Conservation (phyloP, 768 basidiomycete genomes). For the Termitomyces sp. region DNA sequence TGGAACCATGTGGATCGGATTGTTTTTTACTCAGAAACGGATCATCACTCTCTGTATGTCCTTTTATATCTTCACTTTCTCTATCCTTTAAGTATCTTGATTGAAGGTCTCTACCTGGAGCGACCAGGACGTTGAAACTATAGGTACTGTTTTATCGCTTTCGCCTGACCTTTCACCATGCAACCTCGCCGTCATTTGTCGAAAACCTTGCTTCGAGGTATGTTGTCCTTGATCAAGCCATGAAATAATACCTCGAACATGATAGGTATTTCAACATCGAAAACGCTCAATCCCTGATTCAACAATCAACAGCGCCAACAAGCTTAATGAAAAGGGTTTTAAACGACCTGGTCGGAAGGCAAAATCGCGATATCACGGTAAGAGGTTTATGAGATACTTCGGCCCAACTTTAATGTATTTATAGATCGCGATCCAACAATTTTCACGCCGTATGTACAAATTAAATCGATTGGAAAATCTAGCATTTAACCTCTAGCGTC, state of each 20-base stretch:
- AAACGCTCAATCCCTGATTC: constrained; percentile 15
- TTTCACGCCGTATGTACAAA: constrained; percentile 22
- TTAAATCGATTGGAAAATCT: not conserved
- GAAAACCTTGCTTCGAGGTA: constrained; percentile 59
- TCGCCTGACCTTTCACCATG: constrained; percentile 45
- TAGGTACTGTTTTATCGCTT: constrained; percentile 34
- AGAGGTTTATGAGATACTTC: not conserved
- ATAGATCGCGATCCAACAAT: constrained; percentile 12
- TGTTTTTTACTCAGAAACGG: constrained; percentile 23
- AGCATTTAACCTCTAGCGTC: not conserved
- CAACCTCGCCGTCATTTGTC: constrained; percentile 47
- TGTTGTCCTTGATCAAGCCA: not conserved
- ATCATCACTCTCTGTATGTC: not conserved
- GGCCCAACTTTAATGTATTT: no score
- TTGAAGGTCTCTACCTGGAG: constrained; percentile 29
- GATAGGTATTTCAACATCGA: constrained; percentile 23
- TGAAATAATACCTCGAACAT: not conserved
- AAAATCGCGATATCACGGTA: constrained; percentile 10
- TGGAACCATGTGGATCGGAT: constrained; percentile 22
- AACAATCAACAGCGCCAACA: not conserved
- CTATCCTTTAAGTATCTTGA: constrained; percentile 10
- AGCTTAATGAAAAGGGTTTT: not conserved
- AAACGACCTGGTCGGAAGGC: constrained; percentile 4
- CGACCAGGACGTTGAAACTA: constrained; percentile 27
- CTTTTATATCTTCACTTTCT: not conserved